Base-by-base conservation (phyloP, 2,329 filamentous ascomycete genomes). In the Ophiostoma sp. region DNA sequence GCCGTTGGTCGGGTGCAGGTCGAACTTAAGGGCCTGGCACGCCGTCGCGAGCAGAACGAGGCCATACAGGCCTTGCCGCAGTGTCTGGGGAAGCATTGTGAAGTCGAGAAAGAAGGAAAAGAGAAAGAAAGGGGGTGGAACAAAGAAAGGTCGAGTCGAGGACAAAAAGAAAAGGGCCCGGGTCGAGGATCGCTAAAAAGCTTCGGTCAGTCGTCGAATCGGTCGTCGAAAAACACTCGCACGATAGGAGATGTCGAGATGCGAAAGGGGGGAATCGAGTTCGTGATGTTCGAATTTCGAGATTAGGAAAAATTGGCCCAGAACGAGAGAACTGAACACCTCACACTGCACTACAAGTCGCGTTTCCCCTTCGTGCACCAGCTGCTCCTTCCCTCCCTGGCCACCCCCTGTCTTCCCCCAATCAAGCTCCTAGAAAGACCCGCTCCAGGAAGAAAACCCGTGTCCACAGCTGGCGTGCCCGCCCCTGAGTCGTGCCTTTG, bases 11-110 rank as follows among this genome's bases (percentile, higher is more conserved):
- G 94, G 93, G 79, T 89, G 84, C 75, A 99, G 89, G 80, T 99
- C 96, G 87, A 99, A 98, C 86, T 97, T 98, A 79, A 99, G 90
- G 74, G 94, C 94, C 77, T 87, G 83, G 76, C 85, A 84, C 77
- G 84, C 84, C 74, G 85, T 83, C 76, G 87, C 82, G 74, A 91
- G 82, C 73, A 91, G 82, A 76, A 90, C 81, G 70, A 90, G 79
- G 82, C 87, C 85, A 84, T 86, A 89, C 81, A 90, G 78, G 79
- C 85, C 85, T 82, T 86, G 88, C 84, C 90, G 84, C 79, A 89
- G 79, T 75, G 85, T 85, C 80, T 81, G 82, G 78, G 84, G 42
- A 22, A 77, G 66, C 75, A 76, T 75, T 59, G 57, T 72, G 72
- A 39, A 48, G 22, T 9, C 11, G 28, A 25, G 39, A 42, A 25